phyloP scores from a whole-genome alignment of 139 green algal species.

The Chlamydomonas schloesseri region DNA sequence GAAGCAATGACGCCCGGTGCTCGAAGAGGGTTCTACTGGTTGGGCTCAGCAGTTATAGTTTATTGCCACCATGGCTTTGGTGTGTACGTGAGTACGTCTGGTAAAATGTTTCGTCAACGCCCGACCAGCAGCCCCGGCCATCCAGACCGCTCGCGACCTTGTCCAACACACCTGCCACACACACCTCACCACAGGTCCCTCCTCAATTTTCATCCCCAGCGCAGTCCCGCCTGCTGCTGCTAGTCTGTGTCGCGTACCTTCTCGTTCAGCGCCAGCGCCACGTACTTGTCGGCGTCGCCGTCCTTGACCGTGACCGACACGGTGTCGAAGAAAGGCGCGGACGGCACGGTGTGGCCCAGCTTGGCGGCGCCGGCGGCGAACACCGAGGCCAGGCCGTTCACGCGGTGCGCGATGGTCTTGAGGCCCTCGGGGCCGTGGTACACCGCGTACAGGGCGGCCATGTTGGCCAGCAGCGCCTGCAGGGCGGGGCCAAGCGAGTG shows the following conservation, averaged over 20 bases:
- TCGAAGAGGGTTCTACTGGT: too few relatives aligned
- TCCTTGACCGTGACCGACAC: constrained; percentile 78
- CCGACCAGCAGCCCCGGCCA: background rate
- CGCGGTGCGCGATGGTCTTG: constrained; percentile 87
- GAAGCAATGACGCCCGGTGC: too few relatives aligned
- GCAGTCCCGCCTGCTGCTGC: too few relatives aligned
- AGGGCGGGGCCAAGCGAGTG: constrained; percentile 50
- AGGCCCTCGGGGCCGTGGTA: constrained; percentile 98
- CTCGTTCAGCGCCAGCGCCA: constrained; percentile 41
- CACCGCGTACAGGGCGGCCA: constrained; percentile 96
- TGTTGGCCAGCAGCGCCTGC: constrained; percentile 97
- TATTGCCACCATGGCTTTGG: background rate
- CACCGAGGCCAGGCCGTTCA: constrained; percentile 89
- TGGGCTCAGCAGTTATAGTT: constrained; percentile 46
- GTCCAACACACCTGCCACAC: too few relatives aligned
- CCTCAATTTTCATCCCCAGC: too few relatives aligned
- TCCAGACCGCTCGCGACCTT: too few relatives aligned
- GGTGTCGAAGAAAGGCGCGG: constrained; percentile 96
- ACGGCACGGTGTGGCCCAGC: constrained; percentile 71
- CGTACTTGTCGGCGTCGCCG: constrained; percentile 62
- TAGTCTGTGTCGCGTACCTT: constrained; percentile 32
- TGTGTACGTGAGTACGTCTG: background rate
- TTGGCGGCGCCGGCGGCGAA: constrained; percentile 88
- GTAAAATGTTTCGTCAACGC: constrained; percentile 8
- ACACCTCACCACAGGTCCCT: too few relatives aligned